These are phyloP conservation scores for Cladochytrium replicatum DNA, from an alignment of 192 early-diverging fungal genomes.

Conservation along the genomic window DNA sequence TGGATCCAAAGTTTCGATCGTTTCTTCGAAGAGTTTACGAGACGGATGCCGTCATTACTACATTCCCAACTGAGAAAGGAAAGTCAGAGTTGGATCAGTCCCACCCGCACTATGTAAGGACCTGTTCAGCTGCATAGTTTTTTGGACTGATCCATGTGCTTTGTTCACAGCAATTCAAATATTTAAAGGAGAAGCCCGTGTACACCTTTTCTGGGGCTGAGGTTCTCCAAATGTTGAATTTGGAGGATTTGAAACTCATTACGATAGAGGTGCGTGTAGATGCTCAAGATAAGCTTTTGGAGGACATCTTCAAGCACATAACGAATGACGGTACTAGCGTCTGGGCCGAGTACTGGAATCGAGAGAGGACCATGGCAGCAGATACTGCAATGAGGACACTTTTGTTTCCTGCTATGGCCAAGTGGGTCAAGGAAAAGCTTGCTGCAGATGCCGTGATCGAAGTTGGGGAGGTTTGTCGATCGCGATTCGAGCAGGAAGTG, in stretches of 20 bases:
- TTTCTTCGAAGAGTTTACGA: slow-evolving; percentile 66
- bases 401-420: slow-evolving; percentile 61
- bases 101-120: slow-evolving; percentile 57
- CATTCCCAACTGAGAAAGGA: slow-evolving; percentile 76
- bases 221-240: slow-evolving; percentile 66
- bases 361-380: slow-evolving; percentile 54
- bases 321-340: slow-evolving; percentile 51
- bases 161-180: slow-evolving; percentile 67
- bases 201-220: slow-evolving; percentile 59
- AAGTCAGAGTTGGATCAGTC: slow-evolving; percentile 59
- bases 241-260: slow-evolving; percentile 62
- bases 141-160: neutral
- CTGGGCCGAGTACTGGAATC: slow-evolving; percentile 65
- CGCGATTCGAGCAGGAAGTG: slow-evolving; percentile 50
- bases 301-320: slow-evolving; percentile 39
- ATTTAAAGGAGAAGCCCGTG: slow-evolving; percentile 64
- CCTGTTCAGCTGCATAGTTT: neutral
- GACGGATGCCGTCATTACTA: slow-evolving; percentile 54
- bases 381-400: slow-evolving; percentile 50
- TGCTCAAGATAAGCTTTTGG: slow-evolving; percentile 36
- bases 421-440: slow-evolving; percentile 66
- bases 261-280: slow-evolving; percentile 46
- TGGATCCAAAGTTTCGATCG: slow-evolving; percentile 66
- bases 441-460: slow-evolving; percentile 59
- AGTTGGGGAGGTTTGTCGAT: slow-evolving; percentile 55